phyloP scores from a whole-genome alignment of 805 yeast genomes.

The Wickerhamomyces pijperi region DNA sequence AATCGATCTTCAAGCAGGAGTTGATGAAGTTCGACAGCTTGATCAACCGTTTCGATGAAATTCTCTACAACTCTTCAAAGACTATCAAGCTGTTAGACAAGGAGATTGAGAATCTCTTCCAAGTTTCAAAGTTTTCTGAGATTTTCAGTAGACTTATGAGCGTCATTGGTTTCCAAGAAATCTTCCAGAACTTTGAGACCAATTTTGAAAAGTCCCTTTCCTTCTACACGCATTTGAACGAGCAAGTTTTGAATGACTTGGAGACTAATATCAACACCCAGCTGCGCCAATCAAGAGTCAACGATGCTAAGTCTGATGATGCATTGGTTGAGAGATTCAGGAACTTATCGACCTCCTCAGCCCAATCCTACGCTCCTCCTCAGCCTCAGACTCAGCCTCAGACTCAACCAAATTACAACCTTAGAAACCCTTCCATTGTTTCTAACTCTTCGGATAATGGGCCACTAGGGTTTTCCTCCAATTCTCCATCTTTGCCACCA shows the following conservation, averaged over 20 bases:
- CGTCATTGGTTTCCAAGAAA: slow-evolving; percentile 32
- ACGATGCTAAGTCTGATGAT: slow-evolving; percentile 2
- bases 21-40: slow-evolving; percentile 65
- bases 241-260: slow-evolving; percentile 15
- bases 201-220: slow-evolving; percentile 53
- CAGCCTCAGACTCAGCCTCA: no score
- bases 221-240: slow-evolving; percentile 44
- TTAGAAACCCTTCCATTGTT: background rate
- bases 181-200: slow-evolving; percentile 45
- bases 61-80: slow-evolving; percentile 53
- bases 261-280: slow-evolving; percentile 6
- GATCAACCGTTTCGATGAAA: slow-evolving; percentile 52
- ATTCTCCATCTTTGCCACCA: slow-evolving; percentile 5
- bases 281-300: slow-evolving; percentile 4
- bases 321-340: slow-evolving; percentile 12
- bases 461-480: background rate
- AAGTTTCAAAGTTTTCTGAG: slow-evolving; percentile 28
- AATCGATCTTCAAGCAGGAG: slow-evolving; percentile 57
- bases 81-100: slow-evolving; percentile 35
- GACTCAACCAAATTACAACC: slow-evolving; percentile 7
- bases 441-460: background rate
- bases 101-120: slow-evolving; percentile 31
- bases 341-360: slow-evolving; percentile 6
- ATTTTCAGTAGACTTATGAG: slow-evolving; percentile 29
- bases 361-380: slow-evolving; percentile 5